Conservation (phyloP, 1,284 basidiomycete genomes). For the Salmacisia buchloeana region DNA sequence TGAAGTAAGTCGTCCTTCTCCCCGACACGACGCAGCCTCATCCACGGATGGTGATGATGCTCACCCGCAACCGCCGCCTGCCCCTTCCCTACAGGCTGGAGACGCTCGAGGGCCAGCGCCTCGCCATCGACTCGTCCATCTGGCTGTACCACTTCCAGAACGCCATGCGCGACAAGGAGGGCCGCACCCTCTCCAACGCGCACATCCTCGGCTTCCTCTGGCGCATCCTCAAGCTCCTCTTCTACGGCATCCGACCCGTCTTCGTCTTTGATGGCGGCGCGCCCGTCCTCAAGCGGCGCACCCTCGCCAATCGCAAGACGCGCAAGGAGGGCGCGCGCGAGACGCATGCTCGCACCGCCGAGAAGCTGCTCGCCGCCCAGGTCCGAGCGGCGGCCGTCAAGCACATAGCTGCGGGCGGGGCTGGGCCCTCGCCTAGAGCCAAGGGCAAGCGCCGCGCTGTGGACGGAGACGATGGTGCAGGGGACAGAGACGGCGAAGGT, state of each 20-base stretch:
- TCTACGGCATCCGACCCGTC: slow-evolving; percentile 73
- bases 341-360: slow-evolving; percentile 55
- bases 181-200: slow-evolving; percentile 80
- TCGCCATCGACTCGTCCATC: slow-evolving; percentile 86
- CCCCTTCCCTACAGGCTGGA: slow-evolving; percentile 28
- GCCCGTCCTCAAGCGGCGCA: slow-evolving; percentile 52
- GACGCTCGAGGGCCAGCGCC: slow-evolving; percentile 47
- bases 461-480: background rate
- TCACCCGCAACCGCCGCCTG: background rate
- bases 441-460: background rate
- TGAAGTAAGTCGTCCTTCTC: slow-evolving; percentile 27
- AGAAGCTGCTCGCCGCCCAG: slow-evolving; percentile 86
- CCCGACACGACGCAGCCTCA: background rate
- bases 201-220: slow-evolving; percentile 81
- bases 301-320: slow-evolving; percentile 56
- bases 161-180: slow-evolving; percentile 97
- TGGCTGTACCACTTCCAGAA: slow-evolving; percentile 81
- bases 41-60: background rate
- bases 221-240: slow-evolving; percentile 86
- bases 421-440: background rate
- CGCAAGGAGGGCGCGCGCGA: slow-evolving; percentile 56
- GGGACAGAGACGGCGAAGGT: background rate
- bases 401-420: slow-evolving; percentile 53
- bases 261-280: slow-evolving; percentile 83
- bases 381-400: slow-evolving; percentile 82